These are phyloP conservation scores for Vigna hirtella DNA, from an alignment of 306 rosid genomes.

Conservation along the genomic window DNA sequence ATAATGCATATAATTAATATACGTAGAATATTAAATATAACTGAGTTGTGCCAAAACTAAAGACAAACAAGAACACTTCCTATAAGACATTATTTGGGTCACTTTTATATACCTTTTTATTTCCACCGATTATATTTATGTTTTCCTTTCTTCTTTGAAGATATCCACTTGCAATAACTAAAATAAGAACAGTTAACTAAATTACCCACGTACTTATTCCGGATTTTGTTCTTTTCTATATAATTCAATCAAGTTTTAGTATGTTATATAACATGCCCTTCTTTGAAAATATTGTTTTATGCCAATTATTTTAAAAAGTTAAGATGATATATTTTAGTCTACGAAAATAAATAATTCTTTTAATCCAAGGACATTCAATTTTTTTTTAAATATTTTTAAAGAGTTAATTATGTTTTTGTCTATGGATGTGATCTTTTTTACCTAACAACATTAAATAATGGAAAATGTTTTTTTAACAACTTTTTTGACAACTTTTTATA, in stretches of 20 bases:
- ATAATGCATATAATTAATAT: conserved; percentile 45
- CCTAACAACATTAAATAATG: too few species aligned
- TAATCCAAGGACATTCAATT: too few species aligned
- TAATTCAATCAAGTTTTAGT: background rate
- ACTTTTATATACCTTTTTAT: conserved; percentile 40
- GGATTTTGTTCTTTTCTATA: conserved; percentile 28
- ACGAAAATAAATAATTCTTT: too few species aligned
- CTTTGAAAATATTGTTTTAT: too few species aligned
- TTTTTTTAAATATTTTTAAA: too few species aligned
- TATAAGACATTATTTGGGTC: conserved; percentile 41
- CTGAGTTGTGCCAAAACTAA: conserved; percentile 46
- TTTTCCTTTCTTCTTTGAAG: conserved; percentile 29
- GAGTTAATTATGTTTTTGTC: too few species aligned
- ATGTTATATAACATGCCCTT: background rate
- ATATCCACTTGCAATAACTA: conserved; percentile 20
- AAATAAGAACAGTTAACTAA: background rate
- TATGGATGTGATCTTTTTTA: too few species aligned
- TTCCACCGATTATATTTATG: background rate
- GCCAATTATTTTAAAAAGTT: too few species aligned
- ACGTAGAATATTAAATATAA: background rate
- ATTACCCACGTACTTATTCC: conserved; percentile 15
- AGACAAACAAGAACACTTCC: conserved; percentile 52
- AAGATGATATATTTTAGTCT: too few species aligned
- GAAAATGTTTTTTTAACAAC: too few species aligned
- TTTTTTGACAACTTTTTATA: too few species aligned